Base-by-base conservation (phyloP, 441 rosid genomes). In the Croton setiger region DNA sequence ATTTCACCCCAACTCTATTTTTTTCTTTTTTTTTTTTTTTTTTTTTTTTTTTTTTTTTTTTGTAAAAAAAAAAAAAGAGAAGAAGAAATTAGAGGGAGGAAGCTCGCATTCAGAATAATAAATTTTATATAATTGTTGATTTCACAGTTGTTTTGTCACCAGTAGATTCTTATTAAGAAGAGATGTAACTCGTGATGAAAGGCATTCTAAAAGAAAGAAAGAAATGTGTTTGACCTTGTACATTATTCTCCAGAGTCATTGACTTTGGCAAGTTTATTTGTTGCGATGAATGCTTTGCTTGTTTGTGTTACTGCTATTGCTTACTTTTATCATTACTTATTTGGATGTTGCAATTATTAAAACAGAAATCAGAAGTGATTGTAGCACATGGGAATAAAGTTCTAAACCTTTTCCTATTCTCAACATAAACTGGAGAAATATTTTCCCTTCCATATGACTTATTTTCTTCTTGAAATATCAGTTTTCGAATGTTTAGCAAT, bases 401-500 rank as follows among this genome's bases (percentile, higher is more conserved):
- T n/a, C n/a, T n/a, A n/a, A n/a, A n/a, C n/a, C n/a, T n/a, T n/a
- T n/a, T n/a, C n/a, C n/a, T n/a, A n/a, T n/a, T n/a, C n/a, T n/a
- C n/a, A n/a, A n/a, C n/a, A n/a, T n/a, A n/a, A n/a, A 37, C 7
- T 37, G 0, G 41, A 37, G 41, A 37, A 37, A 37, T 4, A 1
- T 1, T 37, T 37, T 37, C 7, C 41, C 41, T 37, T 37, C 64
- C 43, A n/a, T 64, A 12, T 72, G 51, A 72, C 70, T 15, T 27
- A 0, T 21, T 0, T 17, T 48, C 14, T 60, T 69, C 36, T 61
- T 44, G 74, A 72, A 77, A 70, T 61, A 70, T 47, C 87, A 90
- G 99, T 77, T 87, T 92, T 68, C 84, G 97, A 80, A 92, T 92
- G 98, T 92, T 92, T 75, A 94, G 98, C 85, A 92, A 94, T 31